phyloP scores from a whole-genome alignment of 1,284 basidiomycete genomes.

The Cutaneotrichosporon sp. region DNA sequence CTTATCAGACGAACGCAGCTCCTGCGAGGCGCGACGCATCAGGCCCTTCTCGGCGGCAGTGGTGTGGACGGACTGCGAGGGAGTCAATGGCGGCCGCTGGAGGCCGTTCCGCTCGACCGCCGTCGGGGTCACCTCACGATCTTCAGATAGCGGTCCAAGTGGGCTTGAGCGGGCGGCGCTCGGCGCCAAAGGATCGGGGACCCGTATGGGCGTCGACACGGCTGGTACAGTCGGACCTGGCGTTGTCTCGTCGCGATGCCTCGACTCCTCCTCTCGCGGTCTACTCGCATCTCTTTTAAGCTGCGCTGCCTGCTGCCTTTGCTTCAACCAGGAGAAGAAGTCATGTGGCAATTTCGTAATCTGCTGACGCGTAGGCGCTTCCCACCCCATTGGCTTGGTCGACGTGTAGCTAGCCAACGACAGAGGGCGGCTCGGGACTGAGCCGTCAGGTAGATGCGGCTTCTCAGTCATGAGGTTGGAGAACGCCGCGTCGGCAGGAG shows the following conservation, averaged over 20 bases:
- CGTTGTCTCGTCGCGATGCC: background rate
- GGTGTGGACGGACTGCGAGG: background rate
- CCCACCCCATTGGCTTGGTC: constrained; percentile 37
- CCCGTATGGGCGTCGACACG: background rate
- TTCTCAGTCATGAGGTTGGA: constrained; percentile 24
- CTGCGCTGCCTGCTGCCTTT: constrained; percentile 20
- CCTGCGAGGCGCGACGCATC: background rate
- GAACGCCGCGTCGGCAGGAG: constrained; percentile 37
- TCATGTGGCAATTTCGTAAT: constrained; percentile 33
- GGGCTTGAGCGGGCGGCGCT: background rate
- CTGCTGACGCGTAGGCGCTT: constrained; percentile 2
- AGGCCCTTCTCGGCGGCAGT: background rate
- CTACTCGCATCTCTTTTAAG: constrained; percentile 13
- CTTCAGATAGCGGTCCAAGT: background rate
- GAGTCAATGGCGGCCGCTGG: too few species aligned
- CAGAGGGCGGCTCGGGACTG: constrained; percentile 21
- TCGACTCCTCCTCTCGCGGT: constrained; percentile 1
- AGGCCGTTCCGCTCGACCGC: background rate
- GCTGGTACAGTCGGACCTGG: background rate
- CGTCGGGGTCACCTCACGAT: constrained; percentile 5
- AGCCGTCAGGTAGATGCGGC: constrained; percentile 28
- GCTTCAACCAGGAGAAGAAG: constrained; percentile 45
- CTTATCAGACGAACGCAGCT: background rate
- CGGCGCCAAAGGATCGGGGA: background rate
- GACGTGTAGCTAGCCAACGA: constrained; percentile 39